Conservation (phyloP, 2,329 filamentous ascomycete species). For the Plectosphaerella sp. region DNA sequence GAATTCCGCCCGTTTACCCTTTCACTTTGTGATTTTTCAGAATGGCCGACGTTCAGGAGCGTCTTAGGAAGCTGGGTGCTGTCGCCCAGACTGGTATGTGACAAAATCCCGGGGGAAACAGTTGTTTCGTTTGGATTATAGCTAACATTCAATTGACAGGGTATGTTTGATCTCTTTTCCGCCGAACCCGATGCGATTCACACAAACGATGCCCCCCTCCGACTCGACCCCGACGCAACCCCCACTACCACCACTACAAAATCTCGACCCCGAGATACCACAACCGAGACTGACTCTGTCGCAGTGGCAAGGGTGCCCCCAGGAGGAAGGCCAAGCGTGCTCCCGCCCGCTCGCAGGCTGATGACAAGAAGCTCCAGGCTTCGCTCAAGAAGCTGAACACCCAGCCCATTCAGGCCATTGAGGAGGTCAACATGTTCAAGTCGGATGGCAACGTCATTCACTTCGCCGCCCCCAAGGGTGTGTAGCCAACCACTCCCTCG, state of each 20-base stretch:
- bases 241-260: no score
- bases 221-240: background rate
- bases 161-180: constrained; percentile 23
- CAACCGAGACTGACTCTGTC: constrained; percentile 18
- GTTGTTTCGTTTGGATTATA: background rate
- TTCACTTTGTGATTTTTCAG: constrained; percentile 18
- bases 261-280: background rate
- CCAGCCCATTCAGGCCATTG: constrained; percentile 98
- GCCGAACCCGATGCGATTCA: no score
- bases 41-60: constrained; percentile 55
- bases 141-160: constrained; percentile 20
- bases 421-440: constrained; percentile 99
- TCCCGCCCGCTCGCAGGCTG: constrained; percentile 84
- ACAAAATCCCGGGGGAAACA: background rate
- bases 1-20: background rate
- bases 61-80: constrained; percentile 55
- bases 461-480: constrained; percentile 97
- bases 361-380: constrained; percentile 99
- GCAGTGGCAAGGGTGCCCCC: constrained; percentile 92
- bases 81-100: constrained; percentile 64
- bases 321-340: constrained; percentile 98
- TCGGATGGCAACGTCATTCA: constrained; percentile 99
- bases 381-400: constrained; percentile 99
- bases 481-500: constrained; percentile 24
- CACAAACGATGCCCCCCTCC: constrained; percentile 9